These are phyloP conservation scores for Tetrahymena borealis DNA, from an alignment of 73 alveolate genomes.

Conservation along the genomic window DNA sequence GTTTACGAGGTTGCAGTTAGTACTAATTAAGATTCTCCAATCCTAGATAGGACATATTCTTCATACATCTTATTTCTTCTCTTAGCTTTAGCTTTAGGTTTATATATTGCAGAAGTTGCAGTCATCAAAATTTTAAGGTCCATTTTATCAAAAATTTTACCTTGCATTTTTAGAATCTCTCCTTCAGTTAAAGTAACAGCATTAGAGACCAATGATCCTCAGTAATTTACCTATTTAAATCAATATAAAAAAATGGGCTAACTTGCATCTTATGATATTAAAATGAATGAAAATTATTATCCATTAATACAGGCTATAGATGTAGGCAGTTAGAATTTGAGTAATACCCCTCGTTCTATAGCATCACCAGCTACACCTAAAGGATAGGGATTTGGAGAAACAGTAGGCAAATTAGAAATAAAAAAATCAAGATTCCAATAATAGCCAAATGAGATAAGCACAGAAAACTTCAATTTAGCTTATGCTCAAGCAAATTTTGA, in stretches of 20 bases:
- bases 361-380: background rate
- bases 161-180: background rate
- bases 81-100: background rate
- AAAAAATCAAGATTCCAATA: background rate
- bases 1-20: background rate
- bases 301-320: background rate
- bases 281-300: background rate
- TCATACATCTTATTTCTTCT: background rate
- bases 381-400: background rate
- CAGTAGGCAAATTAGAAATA: background rate
- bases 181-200: background rate
- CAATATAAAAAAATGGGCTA: background rate
- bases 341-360: background rate
- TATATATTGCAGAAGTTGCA: background rate
- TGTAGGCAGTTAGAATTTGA: background rate
- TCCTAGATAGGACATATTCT: background rate
- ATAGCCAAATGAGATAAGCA: background rate
- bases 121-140: background rate
- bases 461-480: background rate
- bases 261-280: background rate
- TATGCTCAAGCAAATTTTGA: too few species aligned
- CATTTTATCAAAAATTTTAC: background rate
- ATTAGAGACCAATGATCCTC: background rate
- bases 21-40: background rate
- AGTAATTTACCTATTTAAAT: background rate